A percentile compares a stretch with the other conserved stretches of the same genome.
These are phyloP conservation scores for Lojkania enalia DNA, from an alignment of 2,329 filamentous ascomycete genomes.

Conservation along the genomic window DNA sequence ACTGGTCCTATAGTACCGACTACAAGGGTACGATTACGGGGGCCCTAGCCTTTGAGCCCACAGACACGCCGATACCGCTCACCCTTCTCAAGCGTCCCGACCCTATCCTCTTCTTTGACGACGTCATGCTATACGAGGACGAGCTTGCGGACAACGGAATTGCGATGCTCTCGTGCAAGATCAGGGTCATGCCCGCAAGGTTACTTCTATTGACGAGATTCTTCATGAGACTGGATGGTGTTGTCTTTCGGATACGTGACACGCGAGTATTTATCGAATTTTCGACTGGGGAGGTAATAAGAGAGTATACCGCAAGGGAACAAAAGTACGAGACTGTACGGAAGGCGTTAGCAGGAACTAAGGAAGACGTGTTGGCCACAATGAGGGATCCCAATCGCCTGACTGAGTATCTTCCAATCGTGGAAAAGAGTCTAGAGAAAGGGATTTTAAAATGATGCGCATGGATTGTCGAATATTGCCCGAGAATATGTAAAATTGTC, in stretches of 20 bases:
- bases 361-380: slow-evolving; percentile 73
- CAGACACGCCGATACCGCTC: slow-evolving; percentile 70
- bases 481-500: too few species aligned
- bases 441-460: slow-evolving; percentile 45
- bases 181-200: slow-evolving; percentile 87
- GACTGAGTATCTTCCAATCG: slow-evolving; percentile 59
- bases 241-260: slow-evolving; percentile 83
- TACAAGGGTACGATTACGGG: slow-evolving; percentile 71
- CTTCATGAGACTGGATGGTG: slow-evolving; percentile 91
- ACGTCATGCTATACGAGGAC: slow-evolving; percentile 94
- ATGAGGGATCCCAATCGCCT: slow-evolving; percentile 80
- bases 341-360: slow-evolving; percentile 57
- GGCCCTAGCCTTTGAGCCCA: slow-evolving; percentile 47
- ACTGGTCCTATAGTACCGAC: slow-evolving; percentile 95
- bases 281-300: slow-evolving; percentile 72
- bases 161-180: slow-evolving; percentile 84
- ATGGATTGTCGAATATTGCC: too few species aligned
- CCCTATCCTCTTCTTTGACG: slow-evolving; percentile 95
- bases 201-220: slow-evolving; percentile 83
- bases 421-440: slow-evolving; percentile 69
- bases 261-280: slow-evolving; percentile 94
- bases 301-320: slow-evolving; percentile 91
- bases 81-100: slow-evolving; percentile 86
- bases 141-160: slow-evolving; percentile 98
- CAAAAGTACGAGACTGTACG: slow-evolving; percentile 76